Evolutionary conservation across 1,284 basidiomycete species (phyloP), one percentile per base, ranked within the genome.

Genomic region (Ceratobasidium sp.): DNA sequence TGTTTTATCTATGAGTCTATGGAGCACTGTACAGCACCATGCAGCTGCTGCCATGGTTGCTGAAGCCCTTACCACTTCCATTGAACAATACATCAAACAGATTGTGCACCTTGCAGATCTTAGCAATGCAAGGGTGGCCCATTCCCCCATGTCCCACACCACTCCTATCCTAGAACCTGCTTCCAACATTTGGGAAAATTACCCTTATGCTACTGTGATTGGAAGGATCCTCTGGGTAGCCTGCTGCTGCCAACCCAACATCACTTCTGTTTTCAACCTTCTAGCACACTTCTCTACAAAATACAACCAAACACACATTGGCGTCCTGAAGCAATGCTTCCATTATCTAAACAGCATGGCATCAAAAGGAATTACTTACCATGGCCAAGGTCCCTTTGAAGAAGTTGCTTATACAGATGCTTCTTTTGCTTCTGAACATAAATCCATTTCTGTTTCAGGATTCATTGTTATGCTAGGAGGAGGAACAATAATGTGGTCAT

Each of bases 401-500:
- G 70, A 71, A 35, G 54, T 71, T 32, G 47, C 35, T 12, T 71
- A 69, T 55, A 35, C 53, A 1, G 34, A 56, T 27, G 12, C 27
- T 31, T 15, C 35, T 22, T 54, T 75, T 73, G 82, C 76, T 22
- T 75, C 76, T 34, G 77, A 77, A 56, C 62, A 38, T 20, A 31
- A 20, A 2, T 15, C 35, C 34, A 53, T 34, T 38, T 70, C 69
- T 3, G 50, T 60, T 15, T 22, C 43, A 3, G 52, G 69, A n/a
- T 55, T 45, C 20, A 22, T 69, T 10, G 42, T 71, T 34, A 49
- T 65, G 17, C 32, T 71, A 25, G 53, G 27, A 15, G 55, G 45
- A n/a, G 64, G 50, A n/a, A 15, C 78, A 0, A 69, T 81, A 7
- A 75, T 76, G n/a, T 82, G 80, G 80, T 74, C 73, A 22, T 77